Evolutionary conservation across 495 filamentous ascomycete genomes (phyloP).

Genomic region (Pseudotulostoma volvatum): DNA sequence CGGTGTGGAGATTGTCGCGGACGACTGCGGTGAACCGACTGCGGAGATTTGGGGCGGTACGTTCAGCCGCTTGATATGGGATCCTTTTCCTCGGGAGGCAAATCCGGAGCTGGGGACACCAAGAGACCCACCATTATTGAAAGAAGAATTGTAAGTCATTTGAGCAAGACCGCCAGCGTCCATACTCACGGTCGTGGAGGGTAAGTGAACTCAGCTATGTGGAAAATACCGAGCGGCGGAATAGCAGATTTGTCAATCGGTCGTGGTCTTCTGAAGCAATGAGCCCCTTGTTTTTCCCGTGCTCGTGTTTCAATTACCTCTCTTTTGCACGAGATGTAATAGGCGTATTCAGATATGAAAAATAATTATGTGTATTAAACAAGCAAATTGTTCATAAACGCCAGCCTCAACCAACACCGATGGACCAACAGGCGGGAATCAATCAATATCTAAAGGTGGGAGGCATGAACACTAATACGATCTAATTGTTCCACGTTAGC

Average conservation of each 20-base stretch:
- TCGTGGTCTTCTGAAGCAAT: neutral
- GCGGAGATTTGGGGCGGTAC: constrained; percentile 44
- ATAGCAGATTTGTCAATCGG: neutral
- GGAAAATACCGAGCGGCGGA: constrained; percentile 11
- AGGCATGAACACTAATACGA: neutral
- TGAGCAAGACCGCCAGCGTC: constrained; percentile 99
- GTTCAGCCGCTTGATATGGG: constrained; percentile 71
- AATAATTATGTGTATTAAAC: constrained; percentile 4
- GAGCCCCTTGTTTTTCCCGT: neutral
- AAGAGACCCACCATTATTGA: constrained; percentile 45
- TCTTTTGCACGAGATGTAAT: neutral
- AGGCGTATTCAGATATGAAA: neutral
- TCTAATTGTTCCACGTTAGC: too few relatives aligned
- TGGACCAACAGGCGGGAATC: neutral
- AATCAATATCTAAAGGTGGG: neutral
- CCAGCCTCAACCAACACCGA: constrained; percentile 1
- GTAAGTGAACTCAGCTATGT: constrained; percentile 17
- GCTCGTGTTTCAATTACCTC: neutral
- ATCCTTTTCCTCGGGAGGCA: constrained; percentile 65
- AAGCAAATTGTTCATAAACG: neutral
- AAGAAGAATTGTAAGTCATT: constrained; percentile 80
- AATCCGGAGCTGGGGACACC: constrained; percentile 63
- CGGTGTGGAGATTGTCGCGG: constrained; percentile 45
- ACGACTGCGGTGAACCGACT: constrained; percentile 48
- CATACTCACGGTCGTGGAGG: constrained; percentile 50